Evolutionary conservation across 441 rosid genomes (phyloP).

Genomic region (Iberis amara): DNA sequence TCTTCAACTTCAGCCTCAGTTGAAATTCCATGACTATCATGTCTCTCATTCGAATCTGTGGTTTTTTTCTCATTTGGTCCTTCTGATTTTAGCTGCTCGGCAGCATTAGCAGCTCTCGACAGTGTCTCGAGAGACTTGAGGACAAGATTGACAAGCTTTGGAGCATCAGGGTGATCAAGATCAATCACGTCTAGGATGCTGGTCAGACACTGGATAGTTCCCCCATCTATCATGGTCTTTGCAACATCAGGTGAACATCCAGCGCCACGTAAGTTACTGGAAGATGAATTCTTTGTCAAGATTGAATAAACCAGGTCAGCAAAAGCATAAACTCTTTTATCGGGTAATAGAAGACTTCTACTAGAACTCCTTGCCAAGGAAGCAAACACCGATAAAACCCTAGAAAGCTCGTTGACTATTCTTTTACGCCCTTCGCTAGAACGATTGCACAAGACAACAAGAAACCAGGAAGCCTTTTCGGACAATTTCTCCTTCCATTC

Average conservation of each 20-base stretch:
- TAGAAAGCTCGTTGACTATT: conserved; percentile 78
- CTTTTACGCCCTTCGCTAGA: conserved; percentile 91
- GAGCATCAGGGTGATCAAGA: conserved; percentile 96
- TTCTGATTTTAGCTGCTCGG: conserved; percentile 70
- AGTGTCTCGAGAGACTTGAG: conserved; percentile 85
- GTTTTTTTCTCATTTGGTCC: conserved; percentile 59
- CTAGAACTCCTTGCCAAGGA: conserved; percentile 60
- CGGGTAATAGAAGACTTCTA: conserved; percentile 56
- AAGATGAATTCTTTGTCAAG: conserved; percentile 82
- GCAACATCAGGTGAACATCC: conserved; percentile 95
- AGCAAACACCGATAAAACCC: conserved; percentile 67
- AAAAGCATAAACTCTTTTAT: conserved; percentile 71
- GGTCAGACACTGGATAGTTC: conserved; percentile 74
- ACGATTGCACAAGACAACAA: conserved; percentile 85
- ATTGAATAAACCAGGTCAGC: conserved; percentile 71
- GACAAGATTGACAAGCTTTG: conserved; percentile 77
- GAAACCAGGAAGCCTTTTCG: conserved; percentile 86
- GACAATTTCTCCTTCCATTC: conserved; percentile 92
- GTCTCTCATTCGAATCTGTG: conserved; percentile 46
- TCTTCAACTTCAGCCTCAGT: conserved; percentile 43
- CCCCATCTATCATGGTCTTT: conserved; percentile 94
- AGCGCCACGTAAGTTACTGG: conserved; percentile 74
- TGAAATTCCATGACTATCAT: conserved; percentile 40
- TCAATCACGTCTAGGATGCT: conserved; percentile 80
- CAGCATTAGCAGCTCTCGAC: conserved; percentile 91